These are phyloP conservation scores for Aspergillus kassunensis DNA, from an alignment of 495 filamentous ascomycete genomes.

Conservation along the genomic window DNA sequence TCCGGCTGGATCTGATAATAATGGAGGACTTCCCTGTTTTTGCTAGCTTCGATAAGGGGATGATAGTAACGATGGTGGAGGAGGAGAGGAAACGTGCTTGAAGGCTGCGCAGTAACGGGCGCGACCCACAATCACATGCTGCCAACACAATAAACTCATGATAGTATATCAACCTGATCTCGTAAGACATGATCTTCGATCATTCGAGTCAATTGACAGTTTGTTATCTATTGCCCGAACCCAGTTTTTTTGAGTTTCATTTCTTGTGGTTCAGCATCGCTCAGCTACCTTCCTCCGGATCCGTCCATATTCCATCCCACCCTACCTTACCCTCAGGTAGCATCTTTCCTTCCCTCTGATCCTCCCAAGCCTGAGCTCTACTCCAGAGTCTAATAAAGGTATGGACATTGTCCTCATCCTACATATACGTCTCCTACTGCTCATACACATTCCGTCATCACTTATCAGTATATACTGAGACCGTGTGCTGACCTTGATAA, in stretches of 20 bases:
- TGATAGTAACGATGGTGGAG: neutral
- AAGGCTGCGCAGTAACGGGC: too few relatives aligned
- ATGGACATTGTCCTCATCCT: too few relatives aligned
- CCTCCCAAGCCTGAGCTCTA: neutral
- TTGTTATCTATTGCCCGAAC: constrained; percentile 1
- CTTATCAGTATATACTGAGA: neutral
- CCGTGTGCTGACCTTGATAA: constrained; percentile 4
- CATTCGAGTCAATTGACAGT: neutral
- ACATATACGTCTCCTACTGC: neutral
- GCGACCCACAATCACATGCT: constrained; percentile 23
- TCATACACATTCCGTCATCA: neutral
- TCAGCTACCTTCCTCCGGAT: constrained; percentile 9
- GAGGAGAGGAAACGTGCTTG: constrained; percentile 8
- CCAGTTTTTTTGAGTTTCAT: constrained; percentile 10
- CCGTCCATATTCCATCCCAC: constrained; percentile 9
- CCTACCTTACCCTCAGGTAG: neutral
- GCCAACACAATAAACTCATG: constrained; percentile 2
- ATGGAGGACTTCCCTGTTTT: constrained; percentile 2
- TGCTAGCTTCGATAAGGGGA: neutral
- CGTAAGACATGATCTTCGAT: constrained; percentile 3
- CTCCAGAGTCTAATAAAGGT: too few relatives aligned
- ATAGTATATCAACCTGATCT: constrained; percentile 5
- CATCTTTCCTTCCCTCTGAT: constrained; percentile 1
- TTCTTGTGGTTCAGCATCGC: constrained; percentile 9
- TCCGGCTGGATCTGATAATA: neutral